phyloP scores from a whole-genome alignment of 192 early-diverging fungal genomes.

The Rhizophlyctis rosea region DNA sequence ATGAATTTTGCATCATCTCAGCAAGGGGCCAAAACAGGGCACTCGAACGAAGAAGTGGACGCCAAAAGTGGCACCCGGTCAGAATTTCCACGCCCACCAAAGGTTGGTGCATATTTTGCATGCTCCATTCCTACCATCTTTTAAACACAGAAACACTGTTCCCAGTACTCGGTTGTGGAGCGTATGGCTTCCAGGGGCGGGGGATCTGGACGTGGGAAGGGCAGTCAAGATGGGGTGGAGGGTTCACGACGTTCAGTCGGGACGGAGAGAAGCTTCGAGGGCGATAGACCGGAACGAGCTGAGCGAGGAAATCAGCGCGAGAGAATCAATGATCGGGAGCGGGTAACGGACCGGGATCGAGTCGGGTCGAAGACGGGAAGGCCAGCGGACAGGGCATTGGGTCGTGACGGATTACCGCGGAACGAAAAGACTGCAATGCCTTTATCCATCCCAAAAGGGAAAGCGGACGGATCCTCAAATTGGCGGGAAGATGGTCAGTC shows the following conservation, averaged over 20 bases:
- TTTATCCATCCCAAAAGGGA: not conserved
- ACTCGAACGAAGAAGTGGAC: not conserved
- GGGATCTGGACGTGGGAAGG: not conserved
- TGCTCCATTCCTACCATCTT: no score
- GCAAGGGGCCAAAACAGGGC: constrained; percentile 5
- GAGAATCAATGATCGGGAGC: not conserved
- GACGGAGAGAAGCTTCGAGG: not conserved
- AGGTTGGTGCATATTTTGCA: no score
- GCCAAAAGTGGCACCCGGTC: not conserved
- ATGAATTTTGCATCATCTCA: constrained; percentile 36
- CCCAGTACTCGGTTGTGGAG: constrained; percentile 24
- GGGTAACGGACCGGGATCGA: not conserved
- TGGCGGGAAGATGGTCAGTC: not conserved
- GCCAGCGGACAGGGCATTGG: not conserved
- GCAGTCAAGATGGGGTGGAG: not conserved
- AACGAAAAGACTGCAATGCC: not conserved
- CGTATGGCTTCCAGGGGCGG: constrained; percentile 12
- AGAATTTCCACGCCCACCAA: not conserved
- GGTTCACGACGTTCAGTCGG: not conserved
- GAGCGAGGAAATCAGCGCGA: not conserved
- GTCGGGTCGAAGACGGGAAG: no score
- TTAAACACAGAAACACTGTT: no score
- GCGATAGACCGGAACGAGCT: not conserved
- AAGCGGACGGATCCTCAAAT: not conserved
- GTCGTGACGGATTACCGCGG: not conserved